Evolutionary conservation across 139 green algal genomes (phyloP).

Genomic region (Tetradesmus obliquus): DNA sequence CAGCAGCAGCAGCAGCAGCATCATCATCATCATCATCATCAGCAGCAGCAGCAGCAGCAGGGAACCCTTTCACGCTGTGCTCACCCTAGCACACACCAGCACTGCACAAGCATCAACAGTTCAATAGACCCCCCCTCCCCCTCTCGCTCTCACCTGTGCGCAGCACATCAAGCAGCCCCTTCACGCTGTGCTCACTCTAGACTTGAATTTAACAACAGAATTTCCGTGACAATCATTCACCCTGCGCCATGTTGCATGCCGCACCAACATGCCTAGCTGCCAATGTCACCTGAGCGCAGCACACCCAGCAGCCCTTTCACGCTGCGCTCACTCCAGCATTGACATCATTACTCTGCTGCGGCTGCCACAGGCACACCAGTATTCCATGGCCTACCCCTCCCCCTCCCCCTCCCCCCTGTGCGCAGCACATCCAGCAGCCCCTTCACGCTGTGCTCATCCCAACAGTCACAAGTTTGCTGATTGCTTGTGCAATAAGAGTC

Average conservation of each 20-base stretch:
- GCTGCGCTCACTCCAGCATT: neutral
- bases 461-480: too few species aligned
- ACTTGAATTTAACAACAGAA: too few species aligned
- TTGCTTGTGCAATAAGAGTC: too few species aligned
- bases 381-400: too few species aligned
- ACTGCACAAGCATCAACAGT: too few species aligned
- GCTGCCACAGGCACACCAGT: neutral
- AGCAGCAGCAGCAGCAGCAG: neutral
- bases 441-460: neutral
- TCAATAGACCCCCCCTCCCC: neutral
- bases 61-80: too few species aligned
- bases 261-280: too few species aligned
- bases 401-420: too few species aligned
- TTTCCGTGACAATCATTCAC: neutral
- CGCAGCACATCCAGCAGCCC: neutral
- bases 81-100: neutral
- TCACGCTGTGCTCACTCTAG: neutral
- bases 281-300: neutral
- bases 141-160: neutral
- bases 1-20: neutral
- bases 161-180: too few species aligned
- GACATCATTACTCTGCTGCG: neutral
- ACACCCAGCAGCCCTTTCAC: slow-evolving; percentile 29
- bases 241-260: too few species aligned
- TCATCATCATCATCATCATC: too few species aligned